phyloP scores from a whole-genome alignment of 2,329 filamentous ascomycete species.

The Colletotrichum sojae region DNA sequence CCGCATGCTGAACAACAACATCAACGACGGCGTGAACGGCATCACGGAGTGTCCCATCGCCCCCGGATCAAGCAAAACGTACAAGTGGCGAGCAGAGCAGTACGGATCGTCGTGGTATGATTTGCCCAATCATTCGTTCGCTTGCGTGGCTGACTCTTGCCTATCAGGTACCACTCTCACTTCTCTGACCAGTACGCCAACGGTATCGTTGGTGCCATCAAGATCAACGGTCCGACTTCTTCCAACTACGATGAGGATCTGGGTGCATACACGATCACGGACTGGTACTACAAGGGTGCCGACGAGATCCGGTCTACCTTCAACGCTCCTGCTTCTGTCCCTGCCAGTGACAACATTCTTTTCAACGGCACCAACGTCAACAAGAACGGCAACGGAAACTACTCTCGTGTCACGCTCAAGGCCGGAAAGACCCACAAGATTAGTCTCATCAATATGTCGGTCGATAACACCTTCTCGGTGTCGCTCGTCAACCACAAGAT shows the following conservation, averaged over 20 bases:
- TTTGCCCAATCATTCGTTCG: neutral
- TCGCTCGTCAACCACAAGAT: constrained; percentile 73
- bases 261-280: constrained; percentile 66
- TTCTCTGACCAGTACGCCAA: constrained; percentile 66
- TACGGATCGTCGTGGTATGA: constrained; percentile 52
- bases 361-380: constrained; percentile 60
- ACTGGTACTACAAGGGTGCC: constrained; percentile 63
- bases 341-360: constrained; percentile 54
- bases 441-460: constrained; percentile 70
- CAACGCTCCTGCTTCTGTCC: constrained; percentile 42
- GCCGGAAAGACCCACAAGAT: constrained; percentile 70
- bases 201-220: constrained; percentile 65
- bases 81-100: constrained; percentile 55
- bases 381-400: constrained; percentile 44
- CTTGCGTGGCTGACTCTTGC: neutral
- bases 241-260: constrained; percentile 73
- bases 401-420: constrained; percentile 65
- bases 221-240: constrained; percentile 62
- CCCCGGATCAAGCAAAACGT: constrained; percentile 51
- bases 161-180: constrained; percentile 63
- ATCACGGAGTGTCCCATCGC: constrained; percentile 59
- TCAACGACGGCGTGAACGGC: constrained; percentile 63
- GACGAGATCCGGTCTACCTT: constrained; percentile 45
- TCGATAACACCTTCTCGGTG: constrained; percentile 66
- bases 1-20: constrained; percentile 58